Base-by-base conservation (phyloP, 371 early-diverging fungal genomes). In the Mortierella sp. region DNA sequence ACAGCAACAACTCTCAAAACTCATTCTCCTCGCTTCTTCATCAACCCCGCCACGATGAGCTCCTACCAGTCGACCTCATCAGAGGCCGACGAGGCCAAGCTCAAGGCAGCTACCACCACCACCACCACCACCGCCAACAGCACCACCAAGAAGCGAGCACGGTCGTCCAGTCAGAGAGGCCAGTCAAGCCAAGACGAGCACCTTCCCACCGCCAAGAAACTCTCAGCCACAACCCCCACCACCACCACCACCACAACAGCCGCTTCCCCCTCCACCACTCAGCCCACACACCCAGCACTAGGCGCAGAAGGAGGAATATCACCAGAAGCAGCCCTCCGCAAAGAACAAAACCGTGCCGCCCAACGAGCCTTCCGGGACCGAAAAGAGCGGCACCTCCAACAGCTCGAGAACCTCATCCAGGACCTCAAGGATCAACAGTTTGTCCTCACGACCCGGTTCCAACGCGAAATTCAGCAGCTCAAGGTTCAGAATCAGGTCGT, bases 321-420 rank as follows among this genome's bases (percentile, higher is more conserved):
- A n/a, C 38, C 68, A 24, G 68, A 24, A 68, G 43, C 41, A 21
- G 38, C 1, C 7, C 86, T 94, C 71, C 93, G 96, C 68, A 95
- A 95, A 54, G 95, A 94, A 2, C 96, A 95, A 80, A 95, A 95
- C 83, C 84, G 96, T 48, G 95, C 95, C 7, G 96, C 96, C 0
- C 96, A 95, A 75, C 83, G 95, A 8, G 96, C 95, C 0, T 95
- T 95, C 79, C 89, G 96, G 49, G 94, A 95, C 82, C 91, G 96
- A 65, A 95, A 94, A 83, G 94, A 95, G 80, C 88, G 90, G 24
- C 93, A 95, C 74, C 80, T 95, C 35, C 83, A 90, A 32, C 90
- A 92, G 6, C 87, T 95, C 8, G 95, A 95, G 79, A 88, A 88
- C 46, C 89, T 92, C 24, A 92, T 95, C 63, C 82, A 90, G 68